phyloP scores from a whole-genome alignment of 2,329 filamentous ascomycete species.

The Didymellaceae sp. region DNA sequence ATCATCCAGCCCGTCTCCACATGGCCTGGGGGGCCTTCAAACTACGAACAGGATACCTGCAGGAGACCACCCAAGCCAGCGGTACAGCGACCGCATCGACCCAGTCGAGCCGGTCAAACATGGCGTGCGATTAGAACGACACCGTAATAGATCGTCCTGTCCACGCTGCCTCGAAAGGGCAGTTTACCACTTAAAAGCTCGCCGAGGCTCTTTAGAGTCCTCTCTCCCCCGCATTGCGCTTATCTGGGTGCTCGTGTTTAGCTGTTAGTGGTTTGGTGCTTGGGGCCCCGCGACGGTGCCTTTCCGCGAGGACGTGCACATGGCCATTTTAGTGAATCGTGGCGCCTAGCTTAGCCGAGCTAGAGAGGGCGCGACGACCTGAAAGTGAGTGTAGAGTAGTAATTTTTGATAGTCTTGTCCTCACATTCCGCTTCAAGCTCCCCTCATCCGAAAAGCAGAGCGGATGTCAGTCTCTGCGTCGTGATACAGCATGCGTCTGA shows the following conservation, averaged over 20 bases:
- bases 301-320: constrained; percentile 15
- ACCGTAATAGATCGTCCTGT: neutral
- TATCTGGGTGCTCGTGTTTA: constrained; percentile 11
- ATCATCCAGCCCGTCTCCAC: constrained; percentile 4
- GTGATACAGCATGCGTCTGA: neutral
- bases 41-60: constrained; percentile 11
- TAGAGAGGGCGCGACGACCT: neutral
- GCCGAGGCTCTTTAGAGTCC: neutral
- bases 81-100: constrained; percentile 1
- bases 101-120: constrained; percentile 10
- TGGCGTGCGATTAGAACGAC: neutral
- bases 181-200: neutral
- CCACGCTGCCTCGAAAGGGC: neutral
- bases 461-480: neutral
- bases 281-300: constrained; percentile 15
- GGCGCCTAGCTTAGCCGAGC: constrained; percentile 6
- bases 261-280: constrained; percentile 9
- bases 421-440: neutral
- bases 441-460: constrained; percentile 3
- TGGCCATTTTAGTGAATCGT: constrained; percentile 7
- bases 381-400: neutral
- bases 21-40: constrained; percentile 14
- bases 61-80: constrained; percentile 9
- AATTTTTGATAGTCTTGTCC: neutral
- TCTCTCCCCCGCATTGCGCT: constrained; percentile 14